Conservation (phyloP, 495 filamentous ascomycete species). For the Bathelium albidoporum region DNA sequence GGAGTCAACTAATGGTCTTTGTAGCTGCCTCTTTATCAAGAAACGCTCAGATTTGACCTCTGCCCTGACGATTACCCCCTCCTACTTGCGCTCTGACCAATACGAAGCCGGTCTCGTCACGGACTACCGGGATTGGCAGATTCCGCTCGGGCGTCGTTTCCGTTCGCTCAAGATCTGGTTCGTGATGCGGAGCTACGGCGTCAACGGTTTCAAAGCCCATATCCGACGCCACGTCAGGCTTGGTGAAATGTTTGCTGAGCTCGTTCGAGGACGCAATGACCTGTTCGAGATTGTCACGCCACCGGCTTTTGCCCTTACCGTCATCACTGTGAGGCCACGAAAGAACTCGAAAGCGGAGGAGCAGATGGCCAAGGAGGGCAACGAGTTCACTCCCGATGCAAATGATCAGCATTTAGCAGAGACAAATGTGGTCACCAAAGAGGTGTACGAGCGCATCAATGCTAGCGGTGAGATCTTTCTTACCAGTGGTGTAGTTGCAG, state of each 20-base stretch:
- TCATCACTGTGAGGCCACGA: constrained; percentile 49
- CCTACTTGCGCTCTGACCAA: constrained; percentile 72
- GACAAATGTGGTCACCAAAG: constrained; percentile 60
- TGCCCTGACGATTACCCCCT: constrained; percentile 70
- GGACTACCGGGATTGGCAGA: constrained; percentile 98
- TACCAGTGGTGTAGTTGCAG: constrained; percentile 67
- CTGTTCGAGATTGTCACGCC: constrained; percentile 68
- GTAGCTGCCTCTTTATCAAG: constrained; percentile 65
- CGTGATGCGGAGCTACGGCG: constrained; percentile 77
- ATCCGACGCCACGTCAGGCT: constrained; percentile 55
- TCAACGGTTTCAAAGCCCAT: constrained; percentile 64
- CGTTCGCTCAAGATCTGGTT: constrained; percentile 94
- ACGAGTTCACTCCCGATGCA: constrained; percentile 23
- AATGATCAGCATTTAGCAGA: constrained; percentile 37
- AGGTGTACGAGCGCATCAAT: constrained; percentile 70
- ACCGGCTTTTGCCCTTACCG: constrained; percentile 71
- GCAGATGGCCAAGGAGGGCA: constrained; percentile 9
- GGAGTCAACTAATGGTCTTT: constrained; percentile 1
- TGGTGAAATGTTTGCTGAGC: constrained; percentile 57
- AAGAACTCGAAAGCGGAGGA: constrained; percentile 6
- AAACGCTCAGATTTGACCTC: constrained; percentile 63
- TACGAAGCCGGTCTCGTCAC: constrained; percentile 78
- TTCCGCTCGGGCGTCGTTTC: constrained; percentile 90
- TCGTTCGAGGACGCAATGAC: constrained; percentile 49
- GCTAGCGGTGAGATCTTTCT: constrained; percentile 70